Evolutionary conservation across 345 rosid species (phyloP).

Genomic region (Turritis glabra): DNA sequence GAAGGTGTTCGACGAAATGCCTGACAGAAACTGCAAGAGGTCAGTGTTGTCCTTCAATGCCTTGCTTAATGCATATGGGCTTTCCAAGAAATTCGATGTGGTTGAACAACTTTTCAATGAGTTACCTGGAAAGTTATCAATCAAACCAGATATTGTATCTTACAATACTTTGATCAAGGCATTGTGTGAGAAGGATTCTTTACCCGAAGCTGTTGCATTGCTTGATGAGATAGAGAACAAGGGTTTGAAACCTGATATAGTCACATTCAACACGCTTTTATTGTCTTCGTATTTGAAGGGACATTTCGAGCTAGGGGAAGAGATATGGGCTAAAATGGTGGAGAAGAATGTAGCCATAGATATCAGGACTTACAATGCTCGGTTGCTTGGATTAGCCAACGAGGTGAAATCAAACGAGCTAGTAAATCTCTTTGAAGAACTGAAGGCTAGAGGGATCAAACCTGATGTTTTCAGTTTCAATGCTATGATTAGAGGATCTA

Average conservation of each 20-base stretch:
- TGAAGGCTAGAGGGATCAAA: constrained; percentile 46
- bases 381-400: constrained; percentile 54
- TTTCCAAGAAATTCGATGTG: constrained; percentile 51
- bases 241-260: constrained; percentile 49
- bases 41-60: constrained; percentile 68
- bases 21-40: constrained; percentile 46
- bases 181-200: constrained; percentile 51
- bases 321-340: constrained; percentile 56
- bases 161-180: constrained; percentile 65
- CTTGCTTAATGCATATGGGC: constrained; percentile 55
- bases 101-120: constrained; percentile 44
- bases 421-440: constrained; percentile 42
- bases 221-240: constrained; percentile 58
- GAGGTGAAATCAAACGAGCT: constrained; percentile 48
- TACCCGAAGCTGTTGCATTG: constrained; percentile 45
- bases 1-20: constrained; percentile 88
- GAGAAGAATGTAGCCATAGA: constrained; percentile 47
- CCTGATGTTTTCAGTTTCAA: constrained; percentile 55
- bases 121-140: constrained; percentile 49
- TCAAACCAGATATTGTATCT: constrained; percentile 53
- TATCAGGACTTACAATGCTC: constrained; percentile 58
- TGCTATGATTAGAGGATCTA: constrained; percentile 61
- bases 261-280: constrained; percentile 67
- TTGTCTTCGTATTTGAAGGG: constrained; percentile 47
- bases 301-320: constrained; percentile 55